Percentiles rank a stretch among this genome's conserved stretches.
These are phyloP conservation scores for Cynara cardunculus DNA, from an alignment of 129 eudicot species.

Conservation along the genomic window DNA sequence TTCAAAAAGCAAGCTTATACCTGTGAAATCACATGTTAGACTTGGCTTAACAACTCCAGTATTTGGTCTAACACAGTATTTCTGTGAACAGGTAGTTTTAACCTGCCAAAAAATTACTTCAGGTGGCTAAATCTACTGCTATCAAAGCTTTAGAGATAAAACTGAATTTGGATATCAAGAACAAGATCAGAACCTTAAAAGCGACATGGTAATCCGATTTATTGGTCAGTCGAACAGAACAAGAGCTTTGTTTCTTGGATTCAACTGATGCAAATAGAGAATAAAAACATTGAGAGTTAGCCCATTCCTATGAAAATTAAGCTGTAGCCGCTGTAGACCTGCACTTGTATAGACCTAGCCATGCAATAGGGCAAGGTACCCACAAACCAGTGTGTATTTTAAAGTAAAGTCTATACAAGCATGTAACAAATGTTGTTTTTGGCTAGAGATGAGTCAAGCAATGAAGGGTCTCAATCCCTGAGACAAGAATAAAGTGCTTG, in stretches of 20 bases:
- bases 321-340: not conserved
- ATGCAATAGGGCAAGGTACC: not conserved
- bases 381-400: not conserved
- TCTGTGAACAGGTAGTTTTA: conserved; percentile 48
- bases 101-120: conserved; percentile 35
- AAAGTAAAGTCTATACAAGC: not conserved
- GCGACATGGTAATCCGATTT: conserved; percentile 55
- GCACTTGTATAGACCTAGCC: conserved; percentile 1
- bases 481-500: not conserved
- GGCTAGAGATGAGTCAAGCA: not conserved
- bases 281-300: conserved; percentile 14
- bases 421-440: not conserved
- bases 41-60: conserved; percentile 43
- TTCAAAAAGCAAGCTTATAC: conserved; percentile 19
- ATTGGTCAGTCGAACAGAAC: conserved; percentile 49
- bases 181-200: conserved; percentile 28
- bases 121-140: conserved; percentile 5
- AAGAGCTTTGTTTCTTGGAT: conserved; percentile 52
- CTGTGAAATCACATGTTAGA: conserved; percentile 35
- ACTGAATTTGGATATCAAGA: not conserved
- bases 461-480: not conserved
- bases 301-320: not conserved
- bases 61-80: conserved; percentile 50
- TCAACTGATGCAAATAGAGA: conserved; percentile 43
- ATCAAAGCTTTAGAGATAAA: not conserved